Percentiles rank a stretch among this genome's conserved stretches.
These are phyloP conservation scores for Hordeum marinum DNA, from an alignment of 176 grass and related monocot genomes.

Conservation along the genomic window DNA sequence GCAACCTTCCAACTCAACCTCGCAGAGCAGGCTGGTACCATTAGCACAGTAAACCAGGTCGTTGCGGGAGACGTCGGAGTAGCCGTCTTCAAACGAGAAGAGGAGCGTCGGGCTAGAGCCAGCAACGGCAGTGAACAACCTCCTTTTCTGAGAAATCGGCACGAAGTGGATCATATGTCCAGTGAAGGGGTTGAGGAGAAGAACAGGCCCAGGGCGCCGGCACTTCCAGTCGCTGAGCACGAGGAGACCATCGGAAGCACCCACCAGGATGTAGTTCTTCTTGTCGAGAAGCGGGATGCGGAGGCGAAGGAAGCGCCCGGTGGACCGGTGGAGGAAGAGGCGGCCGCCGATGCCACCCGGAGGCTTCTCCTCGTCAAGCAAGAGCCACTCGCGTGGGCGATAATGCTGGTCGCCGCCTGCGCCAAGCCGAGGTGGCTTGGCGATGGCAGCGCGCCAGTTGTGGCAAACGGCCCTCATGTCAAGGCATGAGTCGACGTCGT, in stretches of 20 bases:
- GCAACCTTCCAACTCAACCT: neutral
- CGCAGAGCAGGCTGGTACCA: neutral
- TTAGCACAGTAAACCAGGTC: too few relatives aligned
- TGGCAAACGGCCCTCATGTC: too few relatives aligned
- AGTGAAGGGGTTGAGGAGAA: neutral
- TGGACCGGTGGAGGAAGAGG: too few relatives aligned
- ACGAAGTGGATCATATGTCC: neutral
- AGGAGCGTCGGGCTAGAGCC: neutral
- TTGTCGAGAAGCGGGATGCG: too few relatives aligned
- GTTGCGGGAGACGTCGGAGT: neutral
- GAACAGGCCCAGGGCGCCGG: neutral
- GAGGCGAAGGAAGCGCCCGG: too few relatives aligned
- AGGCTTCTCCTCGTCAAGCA: too few relatives aligned
- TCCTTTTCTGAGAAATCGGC: neutral
- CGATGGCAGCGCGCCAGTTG: too few relatives aligned
- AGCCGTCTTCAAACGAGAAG: neutral
- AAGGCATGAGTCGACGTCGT: too few relatives aligned
- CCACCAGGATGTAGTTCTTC: neutral
- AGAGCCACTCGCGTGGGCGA: too few relatives aligned
- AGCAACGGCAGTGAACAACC: neutral
- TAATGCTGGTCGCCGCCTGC: too few relatives aligned
- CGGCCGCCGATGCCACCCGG: too few relatives aligned
- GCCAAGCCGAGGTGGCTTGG: too few relatives aligned
- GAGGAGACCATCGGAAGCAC: neutral
- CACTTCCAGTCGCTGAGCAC: neutral